These are phyloP conservation scores for Nevesoporus exiguus DNA, from an alignment of 768 basidiomycete species.

Conservation along the genomic window DNA sequence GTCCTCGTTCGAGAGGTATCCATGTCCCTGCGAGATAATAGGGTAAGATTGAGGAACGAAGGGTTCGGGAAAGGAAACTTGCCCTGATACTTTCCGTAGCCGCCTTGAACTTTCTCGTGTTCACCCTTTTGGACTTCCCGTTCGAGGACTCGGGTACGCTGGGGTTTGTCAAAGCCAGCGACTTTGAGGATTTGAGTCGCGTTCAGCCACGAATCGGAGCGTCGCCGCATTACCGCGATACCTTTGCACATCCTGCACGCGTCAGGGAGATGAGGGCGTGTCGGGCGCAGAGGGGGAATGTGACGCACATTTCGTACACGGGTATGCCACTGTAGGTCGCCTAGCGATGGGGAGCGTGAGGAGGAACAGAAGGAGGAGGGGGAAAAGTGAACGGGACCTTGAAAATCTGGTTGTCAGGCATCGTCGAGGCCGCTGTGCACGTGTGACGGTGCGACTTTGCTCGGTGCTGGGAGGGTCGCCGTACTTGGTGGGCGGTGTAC, in stretches of 20 bases:
- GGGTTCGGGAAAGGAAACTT: constrained; percentile 22
- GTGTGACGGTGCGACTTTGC: constrained; percentile 2
- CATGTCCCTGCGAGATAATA: constrained; percentile 74
- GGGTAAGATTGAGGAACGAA: background rate
- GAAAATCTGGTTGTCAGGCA: constrained; percentile 87
- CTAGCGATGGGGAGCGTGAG: constrained; percentile 37
- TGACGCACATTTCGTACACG: constrained; percentile 83
- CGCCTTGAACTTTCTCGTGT: constrained; percentile 99
- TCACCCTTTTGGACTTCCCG: constrained; percentile 98
- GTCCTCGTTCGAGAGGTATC: constrained; percentile 92
- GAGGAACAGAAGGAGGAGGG: background rate
- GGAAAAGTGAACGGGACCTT: constrained; percentile 48
- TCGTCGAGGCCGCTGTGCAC: constrained; percentile 29
- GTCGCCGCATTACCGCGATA: constrained; percentile 96
- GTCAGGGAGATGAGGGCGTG: constrained; percentile 35
- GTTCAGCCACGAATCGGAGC: constrained; percentile 96
- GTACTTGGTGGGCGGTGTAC: constrained; percentile 17
- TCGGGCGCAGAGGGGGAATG: constrained; percentile 32
- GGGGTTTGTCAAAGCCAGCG: constrained; percentile 98
- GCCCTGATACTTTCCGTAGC: constrained; percentile 99
- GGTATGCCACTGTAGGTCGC: constrained; percentile 93
- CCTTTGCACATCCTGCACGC: constrained; percentile 86
- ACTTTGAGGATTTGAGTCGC: constrained; percentile 99
- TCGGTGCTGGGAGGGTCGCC: constrained; percentile 15
- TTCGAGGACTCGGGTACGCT: constrained; percentile 94